phyloP scores from a whole-genome alignment of 257 asterid genomes.

The Solanum habrochaites region DNA sequence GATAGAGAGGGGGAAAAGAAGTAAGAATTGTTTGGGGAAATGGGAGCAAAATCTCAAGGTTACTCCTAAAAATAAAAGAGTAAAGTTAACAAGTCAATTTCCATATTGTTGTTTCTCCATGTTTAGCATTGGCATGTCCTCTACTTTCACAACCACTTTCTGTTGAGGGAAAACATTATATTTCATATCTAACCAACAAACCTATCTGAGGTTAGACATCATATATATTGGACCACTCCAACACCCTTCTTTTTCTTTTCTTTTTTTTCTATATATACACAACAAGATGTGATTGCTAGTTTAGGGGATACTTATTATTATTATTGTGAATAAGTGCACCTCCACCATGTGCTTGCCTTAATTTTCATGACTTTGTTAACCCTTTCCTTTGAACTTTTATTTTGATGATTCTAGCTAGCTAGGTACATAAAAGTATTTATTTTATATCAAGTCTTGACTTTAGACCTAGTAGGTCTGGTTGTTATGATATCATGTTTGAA shows the following conservation, averaged over 20 bases:
- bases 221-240: not conserved
- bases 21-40: not conserved
- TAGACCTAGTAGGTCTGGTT: not conserved
- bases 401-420: not conserved
- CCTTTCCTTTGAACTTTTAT: not conserved
- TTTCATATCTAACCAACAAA: conserved; percentile 39
- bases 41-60: not conserved
- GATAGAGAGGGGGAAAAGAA: not conserved
- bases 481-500: not conserved
- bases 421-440: not conserved
- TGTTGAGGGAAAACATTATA: not conserved
- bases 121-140: conserved; percentile 6
- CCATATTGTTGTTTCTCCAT: not conserved
- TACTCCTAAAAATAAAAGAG: not conserved
- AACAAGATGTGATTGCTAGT: not conserved
- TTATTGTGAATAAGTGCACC: not conserved
- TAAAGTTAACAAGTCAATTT: not conserved
- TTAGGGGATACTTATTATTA: not conserved
- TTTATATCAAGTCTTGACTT: not conserved
- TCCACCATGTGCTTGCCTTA: not conserved
- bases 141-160: conserved; percentile 29
- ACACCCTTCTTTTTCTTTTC: not conserved
- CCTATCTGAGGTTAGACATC: not conserved
- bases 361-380: not conserved
- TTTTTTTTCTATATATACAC: not conserved